phyloP scores from a whole-genome alignment of 768 basidiomycete species.

The Phaffia australis region DNA sequence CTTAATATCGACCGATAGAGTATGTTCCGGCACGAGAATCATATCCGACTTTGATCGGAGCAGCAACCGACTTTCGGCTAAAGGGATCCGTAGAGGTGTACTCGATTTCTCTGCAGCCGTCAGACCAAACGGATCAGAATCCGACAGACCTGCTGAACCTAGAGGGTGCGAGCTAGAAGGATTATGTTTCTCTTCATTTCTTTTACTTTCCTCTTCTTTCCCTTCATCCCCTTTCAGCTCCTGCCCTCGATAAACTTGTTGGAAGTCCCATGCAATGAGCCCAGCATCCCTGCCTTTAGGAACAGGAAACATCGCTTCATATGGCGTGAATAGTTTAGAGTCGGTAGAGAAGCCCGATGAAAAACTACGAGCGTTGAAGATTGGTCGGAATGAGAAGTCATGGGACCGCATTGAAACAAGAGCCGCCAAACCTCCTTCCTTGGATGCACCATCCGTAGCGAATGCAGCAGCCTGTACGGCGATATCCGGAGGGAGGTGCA shows the following conservation, averaged over 20 bases:
- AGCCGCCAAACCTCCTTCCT: slow-evolving; percentile 38
- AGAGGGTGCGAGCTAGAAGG: not conserved
- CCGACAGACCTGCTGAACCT: not conserved
- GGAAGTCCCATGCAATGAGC: slow-evolving; percentile 24
- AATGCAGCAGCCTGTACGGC: slow-evolving; percentile 44
- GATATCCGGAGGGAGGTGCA: slow-evolving; percentile 50
- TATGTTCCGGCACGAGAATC: not conserved
- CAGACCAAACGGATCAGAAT: slow-evolving; percentile 4
- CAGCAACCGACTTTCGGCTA: not conserved
- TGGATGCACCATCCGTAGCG: slow-evolving; percentile 33
- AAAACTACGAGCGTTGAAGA: slow-evolving; percentile 44
- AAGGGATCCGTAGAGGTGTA: not conserved
- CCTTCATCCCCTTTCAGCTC: too few species aligned
- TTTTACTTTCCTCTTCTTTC: too few species aligned
- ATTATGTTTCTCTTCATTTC: too few species aligned
- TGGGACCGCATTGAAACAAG: slow-evolving; percentile 44
- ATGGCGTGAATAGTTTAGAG: slow-evolving; percentile 35
- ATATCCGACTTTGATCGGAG: not conserved
- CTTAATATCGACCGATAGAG: slow-evolving; percentile 1
- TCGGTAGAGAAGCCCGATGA: slow-evolving; percentile 38
- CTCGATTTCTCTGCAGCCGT: not conserved
- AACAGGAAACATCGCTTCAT: slow-evolving; percentile 30
- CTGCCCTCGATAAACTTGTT: not conserved
- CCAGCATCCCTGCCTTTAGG: slow-evolving; percentile 10
- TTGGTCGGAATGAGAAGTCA: slow-evolving; percentile 55